Base-by-base conservation (phyloP, 257 asterid species). In the Phtheirospermum japonicum region DNA sequence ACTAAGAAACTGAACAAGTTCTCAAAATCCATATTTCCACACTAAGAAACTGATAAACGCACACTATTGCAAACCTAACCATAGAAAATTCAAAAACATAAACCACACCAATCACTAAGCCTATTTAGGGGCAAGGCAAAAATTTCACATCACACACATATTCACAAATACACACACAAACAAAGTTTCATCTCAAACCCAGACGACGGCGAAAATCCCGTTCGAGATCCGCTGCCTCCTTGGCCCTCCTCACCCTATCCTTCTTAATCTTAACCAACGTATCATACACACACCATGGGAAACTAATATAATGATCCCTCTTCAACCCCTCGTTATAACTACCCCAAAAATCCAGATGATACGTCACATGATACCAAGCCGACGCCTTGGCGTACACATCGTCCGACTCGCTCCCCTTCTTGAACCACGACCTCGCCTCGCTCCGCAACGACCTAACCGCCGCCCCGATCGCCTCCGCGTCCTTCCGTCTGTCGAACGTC, bases 281-380 rank as follows among this genome's bases (percentile, higher is more conserved):
- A 69, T 85, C 91, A 48, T 82, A 85, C 6, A 88, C 81, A 51
- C 96, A 88, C 98, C 98, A 91, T 0, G 95, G 95, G 46, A 88
- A 91, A 60, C 96, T 91, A 33, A 86, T 77, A 61, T 74, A 86
- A 31, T 88, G 96, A 71, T 75, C 86, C 70, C 92, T 79, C 14
- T 72, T 71, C 75, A 77, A 10, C 17, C 82, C 96, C 56, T 66
- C 80, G 3, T 83, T 85, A 71, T 90, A 90, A 40, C 31, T 17
- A 40, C 89, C 96, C 87, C 89, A 90, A 43, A 42, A 85, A 17
- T 57, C 74, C 7, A 67, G 83, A 72, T 90, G 94, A 70, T 90
- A 90, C 0, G 94, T 71, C 55, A 90, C 98, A 14, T 85, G 85
- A 71, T 90, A 91, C 96, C 98, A 88, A 14, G 97, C 95, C 1